Evolutionary conservation across 140 eudicot species (phyloP).

Genomic region (Senecio squalidus): DNA sequence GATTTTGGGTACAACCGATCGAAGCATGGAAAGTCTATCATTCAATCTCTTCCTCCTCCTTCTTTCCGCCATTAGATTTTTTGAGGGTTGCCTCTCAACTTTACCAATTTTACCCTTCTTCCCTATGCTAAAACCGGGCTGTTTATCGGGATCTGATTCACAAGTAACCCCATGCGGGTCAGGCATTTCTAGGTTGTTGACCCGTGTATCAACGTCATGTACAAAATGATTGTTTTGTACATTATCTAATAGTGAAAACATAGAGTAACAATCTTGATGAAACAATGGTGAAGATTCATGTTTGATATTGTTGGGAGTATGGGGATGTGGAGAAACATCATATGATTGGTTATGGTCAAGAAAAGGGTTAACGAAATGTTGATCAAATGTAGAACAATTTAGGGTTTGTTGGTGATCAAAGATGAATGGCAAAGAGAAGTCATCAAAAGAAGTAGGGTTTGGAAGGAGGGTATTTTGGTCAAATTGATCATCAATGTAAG

Average conservation of each 20-base stretch:
- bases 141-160: slow-evolving; percentile 23
- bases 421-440: slow-evolving; percentile 22
- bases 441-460: slow-evolving; percentile 19
- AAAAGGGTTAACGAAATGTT: slow-evolving; percentile 15
- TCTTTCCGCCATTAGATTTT: slow-evolving; percentile 89
- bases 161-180: slow-evolving; percentile 11
- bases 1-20: slow-evolving; percentile 89
- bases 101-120: slow-evolving; percentile 34
- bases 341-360: slow-evolving; percentile 12
- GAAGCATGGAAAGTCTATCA: slow-evolving; percentile 76
- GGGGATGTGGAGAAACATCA: not conserved
- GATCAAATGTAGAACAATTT: slow-evolving; percentile 37
- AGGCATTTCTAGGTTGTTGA: slow-evolving; percentile 11
- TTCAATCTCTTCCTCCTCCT: slow-evolving; percentile 75
- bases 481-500: slow-evolving; percentile 21
- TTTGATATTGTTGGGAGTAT: slow-evolving; percentile 29
- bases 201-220: slow-evolving; percentile 9
- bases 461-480: slow-evolving; percentile 20
- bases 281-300: slow-evolving; percentile 38
- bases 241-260: slow-evolving; percentile 21
- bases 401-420: slow-evolving; percentile 36
- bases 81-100: slow-evolving; percentile 72
- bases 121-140: slow-evolving; percentile 25
- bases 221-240: slow-evolving; percentile 18
- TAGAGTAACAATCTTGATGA: slow-evolving; percentile 31